Conservation (phyloP, 805 yeast species). For the Nakazawaea ambrosiae region DNA sequence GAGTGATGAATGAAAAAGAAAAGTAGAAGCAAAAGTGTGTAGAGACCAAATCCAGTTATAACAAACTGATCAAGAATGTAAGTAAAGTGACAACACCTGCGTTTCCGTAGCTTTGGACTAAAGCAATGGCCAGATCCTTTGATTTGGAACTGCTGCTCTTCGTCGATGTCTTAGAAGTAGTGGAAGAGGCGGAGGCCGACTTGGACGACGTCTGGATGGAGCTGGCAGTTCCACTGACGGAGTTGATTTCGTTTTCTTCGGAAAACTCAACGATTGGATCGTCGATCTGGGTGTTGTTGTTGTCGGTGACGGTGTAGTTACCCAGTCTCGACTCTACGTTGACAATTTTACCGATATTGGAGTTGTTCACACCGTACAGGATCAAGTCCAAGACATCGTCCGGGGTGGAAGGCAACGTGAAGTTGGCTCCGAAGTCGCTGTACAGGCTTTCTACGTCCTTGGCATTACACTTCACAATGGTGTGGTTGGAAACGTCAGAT, state of each 20-base stretch:
- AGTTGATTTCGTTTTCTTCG: conserved; percentile 28
- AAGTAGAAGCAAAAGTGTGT: not conserved
- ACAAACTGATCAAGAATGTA: conserved; percentile 4
- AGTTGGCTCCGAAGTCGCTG: conserved; percentile 37
- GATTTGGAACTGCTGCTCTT: not conserved
- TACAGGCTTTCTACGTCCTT: conserved; percentile 27
- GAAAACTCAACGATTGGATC: conserved; percentile 31
- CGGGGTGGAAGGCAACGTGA: conserved; percentile 42
- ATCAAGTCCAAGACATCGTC: conserved; percentile 35
- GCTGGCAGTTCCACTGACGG: conserved; percentile 13
- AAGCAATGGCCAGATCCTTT: not conserved
- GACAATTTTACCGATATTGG: conserved; percentile 38
- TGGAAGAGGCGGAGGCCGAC: conserved; percentile 16
- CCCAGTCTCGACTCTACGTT: conserved; percentile 31
- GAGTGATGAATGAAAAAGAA: not conserved
- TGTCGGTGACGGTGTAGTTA: conserved; percentile 32
- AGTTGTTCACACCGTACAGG: conserved; percentile 37
- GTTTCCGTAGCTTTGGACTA: not conserved
- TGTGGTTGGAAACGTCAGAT: conserved; percentile 24
- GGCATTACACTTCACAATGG: conserved; percentile 33
- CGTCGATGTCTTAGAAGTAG: conserved; percentile 15
- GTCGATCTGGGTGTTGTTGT: conserved; percentile 24
- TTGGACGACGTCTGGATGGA: conserved; percentile 7
- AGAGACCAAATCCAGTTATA: not conserved
- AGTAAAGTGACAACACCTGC: conserved; percentile 3